Percentiles rank a stretch among this genome's conserved stretches.
Conservation (phyloP, 2,329 filamentous ascomycete genomes). For the Colletotrichum ledebouriae region DNA sequence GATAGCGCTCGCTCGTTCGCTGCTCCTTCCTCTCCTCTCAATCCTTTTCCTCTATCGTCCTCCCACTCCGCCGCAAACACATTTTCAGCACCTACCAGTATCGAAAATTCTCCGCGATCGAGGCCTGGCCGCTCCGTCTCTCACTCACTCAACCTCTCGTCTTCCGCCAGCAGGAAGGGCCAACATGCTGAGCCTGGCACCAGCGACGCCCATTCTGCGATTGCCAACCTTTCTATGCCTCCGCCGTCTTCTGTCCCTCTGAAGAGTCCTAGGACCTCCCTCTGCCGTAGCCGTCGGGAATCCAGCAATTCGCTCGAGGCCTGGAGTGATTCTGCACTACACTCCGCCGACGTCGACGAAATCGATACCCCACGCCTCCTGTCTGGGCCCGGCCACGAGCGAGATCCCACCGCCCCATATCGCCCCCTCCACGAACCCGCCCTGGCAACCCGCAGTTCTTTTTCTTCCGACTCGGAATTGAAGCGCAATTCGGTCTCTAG, state of each 20-base stretch:
- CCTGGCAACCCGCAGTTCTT: conserved; percentile 60
- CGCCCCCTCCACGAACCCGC: conserved; percentile 63
- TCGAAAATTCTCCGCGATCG: conserved; percentile 29
- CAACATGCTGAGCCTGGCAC: conserved; percentile 71
- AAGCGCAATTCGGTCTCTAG: conserved; percentile 82
- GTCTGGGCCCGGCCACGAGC: conserved; percentile 51
- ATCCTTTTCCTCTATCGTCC: conserved; percentile 17
- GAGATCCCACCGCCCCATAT: conserved; percentile 47
- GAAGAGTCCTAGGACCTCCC: conserved; percentile 57
- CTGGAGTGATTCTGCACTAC: conserved; percentile 56
- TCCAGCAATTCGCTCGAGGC: conserved; percentile 57
- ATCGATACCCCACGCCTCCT: conserved; percentile 62
- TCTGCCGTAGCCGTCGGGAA: conserved; percentile 58
- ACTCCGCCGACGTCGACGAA: conserved; percentile 62
- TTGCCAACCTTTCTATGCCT: conserved; percentile 75
- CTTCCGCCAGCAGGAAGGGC: conserved; percentile 67
- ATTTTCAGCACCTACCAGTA: conserved; percentile 8
- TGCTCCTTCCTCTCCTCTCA: conserved; percentile 28
- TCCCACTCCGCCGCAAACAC: conserved; percentile 18
- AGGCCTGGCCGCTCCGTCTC: conserved; percentile 47
- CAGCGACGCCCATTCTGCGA: conserved; percentile 68
- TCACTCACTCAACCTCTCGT: conserved; percentile 58
- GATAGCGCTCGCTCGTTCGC: conserved; percentile 44
- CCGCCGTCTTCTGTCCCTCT: conserved; percentile 61
- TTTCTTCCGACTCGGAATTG: conserved; percentile 65